Percentiles rank a stretch among this genome's conserved stretches.
phyloP scores from a whole-genome alignment of 345 rosid species.

The Hypericum perforatum region DNA sequence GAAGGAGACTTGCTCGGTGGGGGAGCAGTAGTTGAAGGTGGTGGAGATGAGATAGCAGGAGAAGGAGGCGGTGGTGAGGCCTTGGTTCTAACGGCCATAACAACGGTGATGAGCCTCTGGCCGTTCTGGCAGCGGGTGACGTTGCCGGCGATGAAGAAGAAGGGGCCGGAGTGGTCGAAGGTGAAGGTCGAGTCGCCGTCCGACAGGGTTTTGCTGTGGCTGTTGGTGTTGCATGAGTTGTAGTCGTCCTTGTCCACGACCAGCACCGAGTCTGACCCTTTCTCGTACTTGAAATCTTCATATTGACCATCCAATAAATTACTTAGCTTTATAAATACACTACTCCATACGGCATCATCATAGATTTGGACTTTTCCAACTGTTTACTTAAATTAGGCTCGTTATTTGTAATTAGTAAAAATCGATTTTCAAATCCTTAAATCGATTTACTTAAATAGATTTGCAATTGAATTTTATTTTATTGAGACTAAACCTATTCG shows the following conservation, averaged over 20 bases:
- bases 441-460: no score
- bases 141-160: slow-evolving; percentile 67
- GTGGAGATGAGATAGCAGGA: slow-evolving; percentile 16
- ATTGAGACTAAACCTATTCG: no score
- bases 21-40: neutral
- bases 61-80: slow-evolving; percentile 16
- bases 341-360: no score
- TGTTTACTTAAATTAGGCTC: no score
- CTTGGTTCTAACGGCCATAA: slow-evolving; percentile 41
- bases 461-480: no score
- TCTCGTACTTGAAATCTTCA: slow-evolving; percentile 65
- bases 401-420: no score
- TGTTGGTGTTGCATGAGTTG: slow-evolving; percentile 44
- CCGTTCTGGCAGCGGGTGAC: slow-evolving; percentile 58
- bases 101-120: slow-evolving; percentile 48
- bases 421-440: no score
- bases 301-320: neutral
- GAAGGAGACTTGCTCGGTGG: slow-evolving; percentile 4
- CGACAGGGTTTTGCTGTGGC: slow-evolving; percentile 34
- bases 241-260: slow-evolving; percentile 46
- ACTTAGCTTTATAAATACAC: no score
- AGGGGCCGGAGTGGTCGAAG: slow-evolving; percentile 63
- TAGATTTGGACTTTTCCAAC: no score
- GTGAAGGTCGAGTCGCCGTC: slow-evolving; percentile 52
- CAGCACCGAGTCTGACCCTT: slow-evolving; percentile 62